Evolutionary conservation across 768 basidiomycete genomes (phyloP).

Genomic region (Psilocybe azurescens): DNA sequence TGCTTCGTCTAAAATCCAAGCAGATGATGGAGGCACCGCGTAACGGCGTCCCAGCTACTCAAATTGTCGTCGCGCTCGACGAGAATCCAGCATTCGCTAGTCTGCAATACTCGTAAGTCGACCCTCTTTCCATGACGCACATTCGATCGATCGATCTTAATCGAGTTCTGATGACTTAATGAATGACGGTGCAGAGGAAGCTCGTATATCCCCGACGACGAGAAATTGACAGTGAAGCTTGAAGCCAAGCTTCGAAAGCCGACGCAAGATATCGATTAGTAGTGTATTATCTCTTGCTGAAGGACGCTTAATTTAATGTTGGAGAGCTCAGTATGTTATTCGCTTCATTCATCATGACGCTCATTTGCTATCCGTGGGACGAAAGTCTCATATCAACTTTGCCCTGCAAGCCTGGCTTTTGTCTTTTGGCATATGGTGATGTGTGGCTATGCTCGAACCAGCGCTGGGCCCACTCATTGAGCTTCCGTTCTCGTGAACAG

Average conservation of each 20-base stretch:
- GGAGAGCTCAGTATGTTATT: too few species aligned
- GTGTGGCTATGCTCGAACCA: too few species aligned
- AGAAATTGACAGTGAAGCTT: slow-evolving; percentile 41
- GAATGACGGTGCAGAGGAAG: slow-evolving; percentile 35
- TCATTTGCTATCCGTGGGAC: too few species aligned
- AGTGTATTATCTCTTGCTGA: not conserved
- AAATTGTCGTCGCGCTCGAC: slow-evolving; percentile 23
- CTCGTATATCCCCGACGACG: slow-evolving; percentile 46
- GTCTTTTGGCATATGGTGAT: too few species aligned
- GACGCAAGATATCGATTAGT: slow-evolving; percentile 20
- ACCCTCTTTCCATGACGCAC: too few species aligned
- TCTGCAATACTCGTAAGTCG: slow-evolving; percentile 45
- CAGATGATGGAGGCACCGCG: slow-evolving; percentile 35
- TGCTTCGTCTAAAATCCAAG: slow-evolving; percentile 41
- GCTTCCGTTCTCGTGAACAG: too few species aligned
- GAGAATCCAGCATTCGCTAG: slow-evolving; percentile 23
- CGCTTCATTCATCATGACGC: too few species aligned
- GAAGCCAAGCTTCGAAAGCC: slow-evolving; percentile 49
- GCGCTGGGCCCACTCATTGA: too few species aligned
- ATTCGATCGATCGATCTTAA: not conserved
- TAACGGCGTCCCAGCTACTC: slow-evolving; percentile 21
- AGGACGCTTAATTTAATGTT: too few species aligned
- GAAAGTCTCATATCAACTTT: too few species aligned
- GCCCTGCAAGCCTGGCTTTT: too few species aligned
- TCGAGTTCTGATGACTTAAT: not conserved